These are phyloP conservation scores for Ustilago shanxiensis DNA, from an alignment of 1,284 basidiomycete species.

Conservation along the genomic window DNA sequence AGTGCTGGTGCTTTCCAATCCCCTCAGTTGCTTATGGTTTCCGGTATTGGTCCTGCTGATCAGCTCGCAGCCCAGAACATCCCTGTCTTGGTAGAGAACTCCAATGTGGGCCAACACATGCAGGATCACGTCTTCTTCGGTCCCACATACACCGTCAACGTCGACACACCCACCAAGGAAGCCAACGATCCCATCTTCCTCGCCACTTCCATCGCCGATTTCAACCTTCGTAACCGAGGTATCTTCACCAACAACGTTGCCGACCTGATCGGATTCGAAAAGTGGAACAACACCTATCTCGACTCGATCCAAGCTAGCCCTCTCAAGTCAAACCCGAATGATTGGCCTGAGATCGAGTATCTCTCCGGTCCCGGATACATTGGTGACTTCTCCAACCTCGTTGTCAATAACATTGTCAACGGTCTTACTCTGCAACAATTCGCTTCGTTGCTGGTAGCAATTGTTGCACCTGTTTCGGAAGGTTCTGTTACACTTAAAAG, in stretches of 20 bases:
- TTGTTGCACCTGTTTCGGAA: conserved; percentile 59
- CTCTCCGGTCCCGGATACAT: conserved; percentile 55
- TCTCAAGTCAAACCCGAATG: conserved; percentile 40
- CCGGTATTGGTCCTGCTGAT: conserved; percentile 54
- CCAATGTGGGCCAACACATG: conserved; percentile 59
- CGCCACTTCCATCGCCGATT: conserved; percentile 34
- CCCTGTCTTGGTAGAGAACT: conserved; percentile 30
- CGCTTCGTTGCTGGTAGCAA: conserved; percentile 48
- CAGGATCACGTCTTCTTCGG: conserved; percentile 63
- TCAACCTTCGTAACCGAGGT: conserved; percentile 38
- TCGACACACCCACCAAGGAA: conserved; percentile 43
- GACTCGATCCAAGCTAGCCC: conserved; percentile 35
- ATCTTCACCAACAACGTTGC: conserved; percentile 60
- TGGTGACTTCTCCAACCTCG: conserved; percentile 54
- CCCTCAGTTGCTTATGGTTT: conserved; percentile 66
- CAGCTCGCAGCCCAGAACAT: conserved; percentile 48
- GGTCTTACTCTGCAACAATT: conserved; percentile 46
- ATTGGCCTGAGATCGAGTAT: conserved; percentile 59
- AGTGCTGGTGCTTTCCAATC: conserved; percentile 64
- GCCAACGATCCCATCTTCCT: conserved; percentile 54
- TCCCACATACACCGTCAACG: conserved; percentile 56
- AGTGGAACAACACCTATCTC: conserved; percentile 44
- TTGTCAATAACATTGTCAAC: conserved; percentile 33
- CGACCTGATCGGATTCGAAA: conserved; percentile 57
- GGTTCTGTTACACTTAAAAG: conserved; percentile 71